These are phyloP conservation scores for Penicillium goetzii DNA, from an alignment of 495 filamentous ascomycete genomes.

Conservation along the genomic window DNA sequence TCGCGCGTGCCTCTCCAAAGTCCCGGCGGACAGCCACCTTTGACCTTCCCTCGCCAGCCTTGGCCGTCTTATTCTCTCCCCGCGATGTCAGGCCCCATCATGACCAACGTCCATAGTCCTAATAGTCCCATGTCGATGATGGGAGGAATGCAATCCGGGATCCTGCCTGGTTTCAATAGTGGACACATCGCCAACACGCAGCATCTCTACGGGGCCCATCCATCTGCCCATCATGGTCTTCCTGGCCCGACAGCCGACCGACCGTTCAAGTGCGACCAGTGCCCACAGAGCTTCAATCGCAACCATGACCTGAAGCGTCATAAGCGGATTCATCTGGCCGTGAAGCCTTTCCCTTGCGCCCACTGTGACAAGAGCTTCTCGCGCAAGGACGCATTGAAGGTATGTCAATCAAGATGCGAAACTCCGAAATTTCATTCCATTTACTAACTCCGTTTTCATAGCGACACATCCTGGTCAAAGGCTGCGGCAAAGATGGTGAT, in stretches of 20 bases:
- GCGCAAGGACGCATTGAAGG: slow-evolving; percentile 96
- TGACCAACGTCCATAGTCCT: slow-evolving; percentile 78
- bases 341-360: slow-evolving; percentile 92
- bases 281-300: slow-evolving; percentile 90
- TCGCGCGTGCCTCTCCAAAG: slow-evolving; percentile 59
- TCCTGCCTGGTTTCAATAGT: slow-evolving; percentile 58
- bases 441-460: slow-evolving; percentile 40
- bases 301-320: slow-evolving; percentile 98
- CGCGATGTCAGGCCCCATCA: slow-evolving; percentile 69
- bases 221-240: slow-evolving; percentile 44
- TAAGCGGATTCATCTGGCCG: slow-evolving; percentile 89
- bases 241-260: slow-evolving; percentile 68
- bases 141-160: slow-evolving; percentile 59
- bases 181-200: slow-evolving; percentile 59
- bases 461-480: slow-evolving; percentile 93
- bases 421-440: not conserved
- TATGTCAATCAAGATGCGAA: slow-evolving; percentile 42
- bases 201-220: slow-evolving; percentile 57
- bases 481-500: slow-evolving; percentile 67
- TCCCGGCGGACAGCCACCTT: slow-evolving; percentile 53
- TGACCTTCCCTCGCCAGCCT: slow-evolving; percentile 52
- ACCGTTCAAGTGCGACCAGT: slow-evolving; percentile 93
- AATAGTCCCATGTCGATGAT: slow-evolving; percentile 70
- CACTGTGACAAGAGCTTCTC: slow-evolving; percentile 98
- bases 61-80: slow-evolving; percentile 61